Evolutionary conservation across 108 stramenopile species (phyloP).

Genomic region (Pseudonitzschia pungens): DNA sequence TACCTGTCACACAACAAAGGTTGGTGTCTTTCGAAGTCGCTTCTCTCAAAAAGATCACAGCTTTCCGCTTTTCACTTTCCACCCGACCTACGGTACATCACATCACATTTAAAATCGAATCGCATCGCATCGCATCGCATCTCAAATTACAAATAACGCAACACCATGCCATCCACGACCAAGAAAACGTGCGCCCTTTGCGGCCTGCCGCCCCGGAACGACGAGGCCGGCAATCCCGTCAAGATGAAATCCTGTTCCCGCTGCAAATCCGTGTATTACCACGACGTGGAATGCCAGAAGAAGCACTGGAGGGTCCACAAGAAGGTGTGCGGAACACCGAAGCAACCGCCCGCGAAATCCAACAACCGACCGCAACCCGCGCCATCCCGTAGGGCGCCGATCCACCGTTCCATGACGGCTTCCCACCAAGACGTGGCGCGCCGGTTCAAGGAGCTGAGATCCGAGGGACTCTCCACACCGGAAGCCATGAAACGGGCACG

Average conservation of each 20-base stretch:
- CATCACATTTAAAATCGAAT: no score
- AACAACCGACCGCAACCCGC: not conserved
- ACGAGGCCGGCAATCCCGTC: not conserved
- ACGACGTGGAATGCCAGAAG: constrained; percentile 57
- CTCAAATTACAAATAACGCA: no score
- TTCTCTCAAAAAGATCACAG: no score
- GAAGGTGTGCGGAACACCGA: constrained; percentile 18
- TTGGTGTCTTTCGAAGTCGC: no score
- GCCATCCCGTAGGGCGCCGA: not conserved
- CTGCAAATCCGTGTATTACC: constrained; percentile 60
- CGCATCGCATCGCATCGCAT: not conserved
- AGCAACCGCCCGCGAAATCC: not conserved
- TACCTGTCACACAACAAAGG: no score
- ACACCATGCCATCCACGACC: not conserved
- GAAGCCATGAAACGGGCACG: constrained; percentile 59
- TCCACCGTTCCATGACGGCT: not conserved
- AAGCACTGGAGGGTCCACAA: constrained; percentile 52
- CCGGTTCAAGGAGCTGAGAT: constrained; percentile 63
- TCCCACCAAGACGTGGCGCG: constrained; percentile 38
- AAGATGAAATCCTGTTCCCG: constrained; percentile 39
- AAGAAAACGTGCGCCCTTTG: constrained; percentile 1
- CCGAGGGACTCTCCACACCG: constrained; percentile 39
- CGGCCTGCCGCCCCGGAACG: not conserved
- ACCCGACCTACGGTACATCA: no score
- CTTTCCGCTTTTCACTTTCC: no score